phyloP scores from a whole-genome alignment of 805 yeast genomes.

The Cyberlindnera bimundalis region DNA sequence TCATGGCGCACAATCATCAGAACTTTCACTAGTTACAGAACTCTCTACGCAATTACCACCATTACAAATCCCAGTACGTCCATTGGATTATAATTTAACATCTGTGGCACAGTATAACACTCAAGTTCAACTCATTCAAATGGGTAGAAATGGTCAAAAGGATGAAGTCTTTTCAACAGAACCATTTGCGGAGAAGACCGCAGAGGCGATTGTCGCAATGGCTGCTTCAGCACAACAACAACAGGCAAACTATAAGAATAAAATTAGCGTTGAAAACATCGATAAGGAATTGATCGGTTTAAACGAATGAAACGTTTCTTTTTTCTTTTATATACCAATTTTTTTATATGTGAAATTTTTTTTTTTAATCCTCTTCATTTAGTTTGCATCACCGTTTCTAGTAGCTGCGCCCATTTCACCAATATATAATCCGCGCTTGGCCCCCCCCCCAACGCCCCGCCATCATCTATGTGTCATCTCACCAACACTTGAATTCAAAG shows the following conservation, averaged over 20 bases:
- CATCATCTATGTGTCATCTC: not conserved
- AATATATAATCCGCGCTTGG: no score
- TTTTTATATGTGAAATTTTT: no score
- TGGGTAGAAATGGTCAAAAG: not conserved
- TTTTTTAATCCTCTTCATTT: no score
- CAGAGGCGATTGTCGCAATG: slow-evolving; percentile 15
- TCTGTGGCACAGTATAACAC: slow-evolving; percentile 18
- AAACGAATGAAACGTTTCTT: slow-evolving; percentile 6
- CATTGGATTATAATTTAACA: slow-evolving; percentile 12
- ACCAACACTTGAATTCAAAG: no score
- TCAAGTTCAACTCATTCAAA: slow-evolving; percentile 4
- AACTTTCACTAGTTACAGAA: not conserved
- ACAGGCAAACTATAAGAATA: slow-evolving; percentile 9
- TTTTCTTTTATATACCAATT: no score
- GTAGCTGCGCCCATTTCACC: no score
- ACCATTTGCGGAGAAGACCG: slow-evolving; percentile 13
- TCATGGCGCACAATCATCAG: not conserved
- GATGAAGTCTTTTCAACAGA: slow-evolving; percentile 3
- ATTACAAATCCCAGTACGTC: slow-evolving; percentile 6
- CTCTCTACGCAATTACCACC: slow-evolving; percentile 7
- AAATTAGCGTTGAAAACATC: slow-evolving; percentile 22
- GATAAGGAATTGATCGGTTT: slow-evolving; percentile 26
- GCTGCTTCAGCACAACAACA: slow-evolving; percentile 13
- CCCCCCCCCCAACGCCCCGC: not conserved
- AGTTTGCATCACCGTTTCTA: no score